Evolutionary conservation across 2,329 filamentous ascomycete species (phyloP), one percentile per base, ranked within the genome.

Genomic region (Pleurostoma richardsiae): DNA sequence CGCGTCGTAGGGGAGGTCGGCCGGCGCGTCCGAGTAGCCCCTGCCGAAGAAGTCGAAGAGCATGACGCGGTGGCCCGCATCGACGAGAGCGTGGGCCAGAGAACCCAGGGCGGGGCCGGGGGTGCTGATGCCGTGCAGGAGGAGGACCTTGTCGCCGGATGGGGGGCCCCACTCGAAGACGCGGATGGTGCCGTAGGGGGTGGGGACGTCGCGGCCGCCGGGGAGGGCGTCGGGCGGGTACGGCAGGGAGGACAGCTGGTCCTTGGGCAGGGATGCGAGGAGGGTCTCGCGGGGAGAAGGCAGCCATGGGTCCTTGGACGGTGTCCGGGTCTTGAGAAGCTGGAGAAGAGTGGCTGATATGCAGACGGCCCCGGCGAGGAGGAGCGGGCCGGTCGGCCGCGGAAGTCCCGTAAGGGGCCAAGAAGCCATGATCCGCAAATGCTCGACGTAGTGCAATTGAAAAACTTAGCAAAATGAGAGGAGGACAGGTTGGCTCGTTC

Each of bases 41-140:
- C 90, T 76, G 27, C 88, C 88, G 53, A 85, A 89, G 43, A 89
- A 73, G 61, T 90, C 86, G 59, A 92, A 90, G 2, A 92, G 68
- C 78, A 95, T 85, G 2, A 95, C 88, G 50, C 89, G 75, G 61
- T 79, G 90, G 1, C 88, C 55, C 6, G 44, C 41, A 5, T 70
- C 67, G 1, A 79, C 86, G 44, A 95, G 72, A 45, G 74, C 77
- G 58, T 81, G 72, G 10, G 85, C 86, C 33, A 94, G 62, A 39
- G 79, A 74, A 2, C 81, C 82, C 26, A 92, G 67, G 0, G 86
- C 77, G 42, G 91, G 70, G 51, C 82, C 83, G 0, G 90, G 89
- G 4, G 88, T 94, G 43, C 82, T 87, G 57, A 94, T 91, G 4
- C 90, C 90, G 63, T 92, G 90, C n/a, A 95, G 67, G 29, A 95